These are phyloP conservation scores for Marvania coccoides DNA, from an alignment of 139 green algal genomes.

Conservation along the genomic window DNA sequence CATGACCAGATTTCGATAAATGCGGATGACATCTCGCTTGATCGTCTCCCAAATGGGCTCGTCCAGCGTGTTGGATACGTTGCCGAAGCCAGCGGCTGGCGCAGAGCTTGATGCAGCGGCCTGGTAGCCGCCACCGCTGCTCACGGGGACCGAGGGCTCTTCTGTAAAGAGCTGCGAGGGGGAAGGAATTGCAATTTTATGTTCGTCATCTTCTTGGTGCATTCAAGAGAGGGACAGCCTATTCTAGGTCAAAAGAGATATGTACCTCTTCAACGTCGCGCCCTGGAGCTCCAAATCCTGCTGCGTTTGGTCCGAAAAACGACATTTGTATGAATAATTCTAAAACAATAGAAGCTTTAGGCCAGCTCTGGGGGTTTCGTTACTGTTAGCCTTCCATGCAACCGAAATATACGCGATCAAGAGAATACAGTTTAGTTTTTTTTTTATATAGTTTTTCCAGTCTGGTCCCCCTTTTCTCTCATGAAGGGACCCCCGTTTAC, in stretches of 20 bases:
- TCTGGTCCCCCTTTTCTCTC: too few species aligned
- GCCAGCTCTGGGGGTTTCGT: too few species aligned
- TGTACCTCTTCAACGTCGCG: slow-evolving; percentile 4
- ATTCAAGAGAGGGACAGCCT: not conserved
- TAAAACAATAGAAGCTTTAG: too few species aligned
- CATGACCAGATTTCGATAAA: slow-evolving; percentile 72
- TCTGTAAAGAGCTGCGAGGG: slow-evolving; percentile 16
- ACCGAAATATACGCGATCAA: too few species aligned
- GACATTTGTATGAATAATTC: too few species aligned
- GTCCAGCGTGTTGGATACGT: slow-evolving; percentile 74
- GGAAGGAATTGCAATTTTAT: not conserved
- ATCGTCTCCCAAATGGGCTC: slow-evolving; percentile 85
- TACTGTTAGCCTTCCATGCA: too few species aligned
- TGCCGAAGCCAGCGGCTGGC: slow-evolving; percentile 13
- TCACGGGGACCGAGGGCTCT: slow-evolving; percentile 7
- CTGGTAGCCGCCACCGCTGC: slow-evolving; percentile 6
- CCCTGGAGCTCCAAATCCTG: slow-evolving; percentile 1
- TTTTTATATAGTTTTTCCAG: too few species aligned
- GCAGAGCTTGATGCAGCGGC: not conserved
- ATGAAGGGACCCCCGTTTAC: too few species aligned
- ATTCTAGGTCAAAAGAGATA: not conserved
- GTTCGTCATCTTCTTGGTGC: not conserved
- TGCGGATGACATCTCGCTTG: slow-evolving; percentile 79
- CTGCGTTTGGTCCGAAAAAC: slow-evolving; percentile 1
- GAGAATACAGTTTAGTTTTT: too few species aligned